These are phyloP conservation scores for Neofusicoccum umdonicola DNA, from an alignment of 2,329 filamentous ascomycete genomes.

Conservation along the genomic window DNA sequence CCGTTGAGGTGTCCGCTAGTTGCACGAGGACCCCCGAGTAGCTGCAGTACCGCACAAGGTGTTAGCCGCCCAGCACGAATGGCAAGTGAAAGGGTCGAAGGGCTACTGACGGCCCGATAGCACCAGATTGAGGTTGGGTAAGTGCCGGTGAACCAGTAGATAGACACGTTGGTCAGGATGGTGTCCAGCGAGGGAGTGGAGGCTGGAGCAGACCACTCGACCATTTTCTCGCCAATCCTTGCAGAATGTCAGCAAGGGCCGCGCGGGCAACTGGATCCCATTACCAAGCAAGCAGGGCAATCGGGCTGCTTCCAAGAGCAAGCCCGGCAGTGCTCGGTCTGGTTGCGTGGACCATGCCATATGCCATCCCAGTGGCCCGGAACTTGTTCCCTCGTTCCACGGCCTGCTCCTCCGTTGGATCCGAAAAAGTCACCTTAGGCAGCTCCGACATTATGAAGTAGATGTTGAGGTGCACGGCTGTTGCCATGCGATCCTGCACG, in stretches of 20 bases:
- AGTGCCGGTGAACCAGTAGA: conserved; percentile 58
- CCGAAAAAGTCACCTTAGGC: not conserved
- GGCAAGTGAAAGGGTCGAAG: no score
- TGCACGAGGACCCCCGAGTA: not conserved
- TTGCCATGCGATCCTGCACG: not conserved
- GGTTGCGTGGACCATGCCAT: conserved; percentile 54
- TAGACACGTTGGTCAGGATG: conserved; percentile 50
- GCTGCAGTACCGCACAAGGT: not conserved
- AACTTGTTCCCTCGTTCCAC: conserved; percentile 42
- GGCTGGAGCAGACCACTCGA: conserved; percentile 50
- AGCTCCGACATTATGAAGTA: not conserved
- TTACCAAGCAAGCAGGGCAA: conserved; percentile 56
- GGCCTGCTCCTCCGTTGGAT: conserved; percentile 37
- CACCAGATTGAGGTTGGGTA: conserved; percentile 50
- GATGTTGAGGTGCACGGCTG: not conserved
- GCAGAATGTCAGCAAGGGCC: no score
- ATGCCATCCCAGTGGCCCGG: conserved; percentile 45
- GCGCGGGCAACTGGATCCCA: no score
- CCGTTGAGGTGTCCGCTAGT: conserved; percentile 19
- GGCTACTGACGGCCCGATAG: conserved; percentile 40
- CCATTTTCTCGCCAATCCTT: conserved; percentile 42
- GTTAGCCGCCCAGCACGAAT: no score
- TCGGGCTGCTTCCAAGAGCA: conserved; percentile 51
- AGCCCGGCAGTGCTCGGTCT: conserved; percentile 57
- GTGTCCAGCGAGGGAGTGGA: conserved; percentile 36